Conservation (phyloP, 305 asterid genomes). For the Solanum hybrid region DNA sequence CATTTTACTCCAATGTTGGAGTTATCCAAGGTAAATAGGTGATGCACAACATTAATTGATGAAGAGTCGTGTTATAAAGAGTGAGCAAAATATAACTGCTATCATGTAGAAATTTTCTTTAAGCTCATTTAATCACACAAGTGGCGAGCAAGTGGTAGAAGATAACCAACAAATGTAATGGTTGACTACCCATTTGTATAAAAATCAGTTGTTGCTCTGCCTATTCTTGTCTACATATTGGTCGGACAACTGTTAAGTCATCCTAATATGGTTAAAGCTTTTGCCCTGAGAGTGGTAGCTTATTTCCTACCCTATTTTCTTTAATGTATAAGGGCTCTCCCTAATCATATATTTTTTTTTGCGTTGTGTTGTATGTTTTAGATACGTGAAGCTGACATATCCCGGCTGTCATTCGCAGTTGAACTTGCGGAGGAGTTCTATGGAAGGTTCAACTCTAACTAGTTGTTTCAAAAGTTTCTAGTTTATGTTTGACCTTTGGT, state of each 20-base stretch:
- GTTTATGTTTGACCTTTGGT: conserved; percentile 8
- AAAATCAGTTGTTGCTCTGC: background rate
- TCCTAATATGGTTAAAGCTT: background rate
- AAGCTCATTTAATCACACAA: background rate
- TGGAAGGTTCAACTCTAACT: conserved; percentile 53
- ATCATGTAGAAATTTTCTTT: background rate
- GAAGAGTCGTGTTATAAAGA: background rate
- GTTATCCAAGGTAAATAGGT: background rate
- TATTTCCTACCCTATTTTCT: background rate
- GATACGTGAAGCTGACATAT: conserved; percentile 99
- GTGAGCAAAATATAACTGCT: background rate
- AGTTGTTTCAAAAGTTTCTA: conserved; percentile 7
- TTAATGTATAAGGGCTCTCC: background rate
- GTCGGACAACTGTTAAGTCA: background rate
- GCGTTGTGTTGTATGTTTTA: conserved; percentile 21
- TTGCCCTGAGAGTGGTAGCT: background rate
- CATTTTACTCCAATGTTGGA: background rate
- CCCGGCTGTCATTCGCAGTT: conserved; percentile 93
- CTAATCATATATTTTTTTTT: background rate
- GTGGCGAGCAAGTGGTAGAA: background rate
- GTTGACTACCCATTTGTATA: background rate
- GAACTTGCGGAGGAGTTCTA: conserved; percentile 99
- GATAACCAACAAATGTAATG: background rate
- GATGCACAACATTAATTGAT: background rate
- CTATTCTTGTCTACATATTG: background rate